Conservation (phyloP, 257 asterid species). For the Nicotiana obtusifolia region DNA sequence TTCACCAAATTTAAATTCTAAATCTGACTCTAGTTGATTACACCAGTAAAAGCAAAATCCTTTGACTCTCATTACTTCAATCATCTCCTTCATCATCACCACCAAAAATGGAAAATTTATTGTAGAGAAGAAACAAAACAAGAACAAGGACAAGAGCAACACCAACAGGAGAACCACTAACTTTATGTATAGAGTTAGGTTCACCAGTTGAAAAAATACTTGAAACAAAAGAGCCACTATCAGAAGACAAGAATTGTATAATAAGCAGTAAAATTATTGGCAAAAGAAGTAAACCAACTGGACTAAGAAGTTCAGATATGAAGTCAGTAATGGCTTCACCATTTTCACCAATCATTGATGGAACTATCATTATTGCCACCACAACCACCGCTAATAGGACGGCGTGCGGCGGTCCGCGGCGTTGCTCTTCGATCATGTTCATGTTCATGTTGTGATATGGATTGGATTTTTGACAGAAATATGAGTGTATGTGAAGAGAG, state of each 20-base stretch:
- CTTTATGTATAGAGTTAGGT: constrained; percentile 74
- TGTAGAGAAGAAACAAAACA: constrained; percentile 59
- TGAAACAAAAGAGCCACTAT: constrained; percentile 56
- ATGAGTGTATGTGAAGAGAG: neutral
- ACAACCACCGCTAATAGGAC: constrained; percentile 65
- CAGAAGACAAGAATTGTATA: constrained; percentile 83
- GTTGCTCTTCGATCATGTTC: constrained; percentile 52
- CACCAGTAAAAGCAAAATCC: too few species aligned
- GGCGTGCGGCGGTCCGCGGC: constrained; percentile 75
- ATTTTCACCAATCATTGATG: constrained; percentile 62
- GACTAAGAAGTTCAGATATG: constrained; percentile 70
- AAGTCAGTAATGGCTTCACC: constrained; percentile 82
- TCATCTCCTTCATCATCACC: constrained; percentile 70
- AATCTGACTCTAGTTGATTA: neutral
- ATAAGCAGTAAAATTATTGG: constrained; percentile 66
- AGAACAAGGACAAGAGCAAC: constrained; percentile 64
- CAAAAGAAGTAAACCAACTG: constrained; percentile 70
- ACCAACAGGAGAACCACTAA: constrained; percentile 86
- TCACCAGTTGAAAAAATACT: constrained; percentile 55
- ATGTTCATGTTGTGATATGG: too few species aligned
- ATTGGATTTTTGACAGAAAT: neutral
- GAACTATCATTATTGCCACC: constrained; percentile 48
- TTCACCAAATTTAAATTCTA: neutral
- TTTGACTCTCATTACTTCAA: neutral
- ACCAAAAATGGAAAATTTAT: constrained; percentile 63